Evolutionary conservation across 768 basidiomycete genomes (phyloP), one percentile per base, ranked within the genome.

Genomic region (Xanthoconium purpureum): DNA sequence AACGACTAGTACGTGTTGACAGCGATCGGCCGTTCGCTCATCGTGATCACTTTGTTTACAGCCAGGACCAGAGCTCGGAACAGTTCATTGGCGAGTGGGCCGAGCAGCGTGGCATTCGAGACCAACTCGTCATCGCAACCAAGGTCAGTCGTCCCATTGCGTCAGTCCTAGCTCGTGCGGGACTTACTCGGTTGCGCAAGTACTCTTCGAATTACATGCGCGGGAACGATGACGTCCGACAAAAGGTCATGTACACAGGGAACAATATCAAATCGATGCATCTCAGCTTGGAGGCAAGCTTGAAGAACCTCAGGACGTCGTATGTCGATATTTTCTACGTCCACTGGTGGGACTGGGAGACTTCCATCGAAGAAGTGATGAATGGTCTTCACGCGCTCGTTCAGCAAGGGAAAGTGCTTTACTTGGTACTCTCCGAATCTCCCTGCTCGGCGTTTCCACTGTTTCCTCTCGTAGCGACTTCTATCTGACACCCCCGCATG

Each of bases 11-110:
- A 43, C 32, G 49, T 20, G 5, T 20, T 14, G 62, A 66, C 28
- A 17, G 7, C 20, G 29, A 17, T 30, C 7, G 8, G 11, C 13
- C 17, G 10, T 12, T 30, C 13, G 38, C 1, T 11, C 10, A 17
- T 13, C 9, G 17, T 24, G 24, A 24, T 4, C 24, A 4, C 24
- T 24, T 24, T 4, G 24, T 24, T 24, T 29, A 10, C 13, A 80
- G 78, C 54, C 82, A 85, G 59, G 77, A 83, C 55, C 83, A 80
- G 57, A 63, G 75, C n/a, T 83, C 81, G 5, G 84, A 88, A 63
- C 57, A 60, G 50, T 77, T 79, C 62, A 72, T 81, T 18, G 80
- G 80, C 10, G 80, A 80, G 60, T 82, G 80, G 79, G 77, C 76
- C 63, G 73, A 76, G 56, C 47, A 59, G 30, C 69, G 78, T n/a